These are phyloP conservation scores for Coemansia sp. DNA, from an alignment of 192 early-diverging fungal genomes.

Conservation along the genomic window DNA sequence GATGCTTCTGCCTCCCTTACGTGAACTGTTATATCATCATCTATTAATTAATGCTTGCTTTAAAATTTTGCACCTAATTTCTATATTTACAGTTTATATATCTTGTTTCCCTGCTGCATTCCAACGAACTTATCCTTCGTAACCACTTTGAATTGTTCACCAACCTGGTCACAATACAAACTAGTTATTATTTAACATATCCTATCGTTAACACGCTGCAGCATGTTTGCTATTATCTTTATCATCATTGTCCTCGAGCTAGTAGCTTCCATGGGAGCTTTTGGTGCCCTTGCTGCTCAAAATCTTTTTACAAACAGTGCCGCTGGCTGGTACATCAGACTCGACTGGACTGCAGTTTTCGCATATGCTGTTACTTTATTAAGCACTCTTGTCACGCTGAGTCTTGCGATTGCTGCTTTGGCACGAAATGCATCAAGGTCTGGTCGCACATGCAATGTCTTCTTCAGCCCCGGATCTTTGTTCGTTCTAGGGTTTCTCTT, in stretches of 20 bases:
- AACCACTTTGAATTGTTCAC: too few relatives aligned
- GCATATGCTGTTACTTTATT: slow-evolving; percentile 36
- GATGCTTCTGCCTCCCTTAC: not conserved
- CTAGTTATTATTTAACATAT: not conserved
- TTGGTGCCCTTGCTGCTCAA: slow-evolving; percentile 42
- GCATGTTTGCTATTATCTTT: slow-evolving; percentile 39
- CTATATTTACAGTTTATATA: too few relatives aligned
- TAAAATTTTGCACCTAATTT: too few relatives aligned
- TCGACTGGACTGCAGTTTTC: slow-evolving; percentile 49
- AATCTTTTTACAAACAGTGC: slow-evolving; percentile 52
- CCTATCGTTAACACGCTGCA: not conserved
- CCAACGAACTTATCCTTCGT: too few relatives aligned
- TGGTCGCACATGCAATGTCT: slow-evolving; percentile 13
- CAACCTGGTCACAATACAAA: too few relatives aligned
- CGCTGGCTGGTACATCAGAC: slow-evolving; percentile 38
- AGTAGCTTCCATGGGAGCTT: slow-evolving; percentile 45
- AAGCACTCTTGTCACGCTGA: slow-evolving; percentile 27
- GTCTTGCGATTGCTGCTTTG: slow-evolving; percentile 31
- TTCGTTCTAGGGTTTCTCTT: slow-evolving; percentile 37
- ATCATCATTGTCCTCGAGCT: slow-evolving; percentile 35
- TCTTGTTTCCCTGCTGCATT: too few relatives aligned
- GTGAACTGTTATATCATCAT: not conserved
- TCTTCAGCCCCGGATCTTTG: slow-evolving; percentile 30
- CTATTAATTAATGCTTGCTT: too few relatives aligned
- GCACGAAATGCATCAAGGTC: slow-evolving; percentile 15